Evolutionary conservation across 805 yeast genomes (phyloP), one percentile per base, ranked within the genome.

Genomic region (Metschnikowia peoriensis): DNA sequence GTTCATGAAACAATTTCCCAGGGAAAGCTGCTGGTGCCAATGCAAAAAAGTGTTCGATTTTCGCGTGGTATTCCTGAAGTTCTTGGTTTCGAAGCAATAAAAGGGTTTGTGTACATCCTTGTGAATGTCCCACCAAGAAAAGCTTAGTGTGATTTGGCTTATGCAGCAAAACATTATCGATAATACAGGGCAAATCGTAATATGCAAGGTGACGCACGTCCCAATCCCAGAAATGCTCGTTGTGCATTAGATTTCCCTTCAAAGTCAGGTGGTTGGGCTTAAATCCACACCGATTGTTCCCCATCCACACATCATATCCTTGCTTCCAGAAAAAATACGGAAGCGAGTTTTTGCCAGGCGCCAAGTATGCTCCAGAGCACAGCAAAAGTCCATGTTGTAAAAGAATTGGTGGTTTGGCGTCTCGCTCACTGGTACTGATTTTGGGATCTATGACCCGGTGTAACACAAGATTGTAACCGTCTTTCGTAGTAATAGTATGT

Each of bases 1-100:
- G 80, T 28, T 80, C 81, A 59, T 87, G 81, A 29, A 93, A 73
- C 43, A 91, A 69, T 1, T 83, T 75, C 0, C 98, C 98, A 0
- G 96, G 96, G 64, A 82, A 94, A 2, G 91, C 85, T 0, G 98
- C 98, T 0, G 99, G 98, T 0, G 97, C 88, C 49, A 93, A 69
- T 0, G 93, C 89, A 29, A 89, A 75, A 62, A 89, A 89, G 49
- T 80, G 77, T 50, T 84, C 85, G 16, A 93, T 67, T 55, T 83
- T 84, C 4, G 72, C 69, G 44, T 83, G 82, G 38, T 82, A 59
- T 2, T 62, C 59, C 6, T 47, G 38, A 38, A 71, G 61, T 16
- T 70, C 59, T 6, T 59, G 63, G 55, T 73, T 72, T 15, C 86
- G 78, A 37, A 94, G 71, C 45, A 90, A 81, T 61, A 88, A 71